Conservation (phyloP, 371 early-diverging fungal species). For the Smittium culicis region DNA sequence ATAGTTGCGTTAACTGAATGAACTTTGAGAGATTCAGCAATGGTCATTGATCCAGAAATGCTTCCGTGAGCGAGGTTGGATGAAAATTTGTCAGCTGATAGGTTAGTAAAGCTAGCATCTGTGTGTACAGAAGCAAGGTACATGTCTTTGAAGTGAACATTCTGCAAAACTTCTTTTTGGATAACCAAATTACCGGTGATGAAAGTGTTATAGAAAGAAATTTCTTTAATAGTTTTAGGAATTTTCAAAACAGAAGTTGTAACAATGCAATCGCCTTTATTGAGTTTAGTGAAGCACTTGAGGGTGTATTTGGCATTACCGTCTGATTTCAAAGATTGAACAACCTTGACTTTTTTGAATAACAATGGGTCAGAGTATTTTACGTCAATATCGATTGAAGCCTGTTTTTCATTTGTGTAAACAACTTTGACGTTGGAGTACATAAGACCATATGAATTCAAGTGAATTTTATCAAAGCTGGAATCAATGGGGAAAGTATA, state of each 20-base stretch:
- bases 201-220: neutral
- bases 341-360: neutral
- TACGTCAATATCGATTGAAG: conserved; percentile 2
- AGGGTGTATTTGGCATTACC: neutral
- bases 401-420: neutral
- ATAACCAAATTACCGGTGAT: neutral
- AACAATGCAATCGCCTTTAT: neutral
- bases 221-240: neutral
- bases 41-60: neutral
- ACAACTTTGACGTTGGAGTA: conserved; percentile 2
- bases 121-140: conserved; percentile 7
- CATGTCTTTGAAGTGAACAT: neutral
- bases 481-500: conserved; percentile 1
- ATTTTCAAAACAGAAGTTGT: neutral
- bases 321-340: neutral
- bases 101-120: neutral
- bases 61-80: neutral
- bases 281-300: neutral
- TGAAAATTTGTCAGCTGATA: neutral
- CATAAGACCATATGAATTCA: neutral
- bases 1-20: neutral
- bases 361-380: neutral
- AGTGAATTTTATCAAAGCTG: neutral
- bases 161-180: neutral
- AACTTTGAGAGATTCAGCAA: neutral